Evolutionary conservation across 1,284 basidiomycete genomes (phyloP).

Genomic region (Boletus sp.): DNA sequence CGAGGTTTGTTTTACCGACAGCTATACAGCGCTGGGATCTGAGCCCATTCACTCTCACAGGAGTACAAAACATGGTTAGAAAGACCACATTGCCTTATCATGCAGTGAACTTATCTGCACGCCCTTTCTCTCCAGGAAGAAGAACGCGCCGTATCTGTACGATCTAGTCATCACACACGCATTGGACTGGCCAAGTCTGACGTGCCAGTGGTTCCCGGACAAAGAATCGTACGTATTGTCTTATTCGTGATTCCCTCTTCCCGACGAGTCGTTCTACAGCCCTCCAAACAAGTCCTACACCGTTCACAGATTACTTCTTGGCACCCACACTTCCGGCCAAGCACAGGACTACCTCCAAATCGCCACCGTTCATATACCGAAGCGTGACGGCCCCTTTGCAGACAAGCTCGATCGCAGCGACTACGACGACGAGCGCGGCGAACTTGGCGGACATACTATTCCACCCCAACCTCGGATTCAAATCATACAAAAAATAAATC

Average conservation of each 20-base stretch:
- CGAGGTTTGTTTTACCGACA: slow-evolving; percentile 55
- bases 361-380: slow-evolving; percentile 90
- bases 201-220: slow-evolving; percentile 99
- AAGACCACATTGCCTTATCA: not conserved
- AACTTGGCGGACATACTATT: slow-evolving; percentile 83
- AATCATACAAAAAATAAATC: slow-evolving; percentile 93
- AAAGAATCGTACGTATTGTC: slow-evolving; percentile 71
- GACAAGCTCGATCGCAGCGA: slow-evolving; percentile 75
- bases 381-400: slow-evolving; percentile 59
- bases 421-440: slow-evolving; percentile 93
- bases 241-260: not conserved
- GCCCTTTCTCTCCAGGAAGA: slow-evolving; percentile 64
- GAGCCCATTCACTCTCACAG: slow-evolving; percentile 36
- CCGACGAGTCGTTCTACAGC: slow-evolving; percentile 35
- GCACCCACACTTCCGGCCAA: slow-evolving; percentile 96
- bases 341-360: slow-evolving; percentile 96
- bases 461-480: slow-evolving; percentile 78
- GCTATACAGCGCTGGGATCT: slow-evolving; percentile 6
- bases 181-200: slow-evolving; percentile 96
- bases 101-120: slow-evolving; percentile 8
- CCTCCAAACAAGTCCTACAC: slow-evolving; percentile 89
- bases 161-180: slow-evolving; percentile 97
- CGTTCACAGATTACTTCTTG: slow-evolving; percentile 89
- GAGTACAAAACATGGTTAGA: slow-evolving; percentile 80
- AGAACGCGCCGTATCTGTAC: slow-evolving; percentile 96